Evolutionary conservation across 371 early-diverging fungal species (phyloP).

Genomic region (Smittium culicis): DNA sequence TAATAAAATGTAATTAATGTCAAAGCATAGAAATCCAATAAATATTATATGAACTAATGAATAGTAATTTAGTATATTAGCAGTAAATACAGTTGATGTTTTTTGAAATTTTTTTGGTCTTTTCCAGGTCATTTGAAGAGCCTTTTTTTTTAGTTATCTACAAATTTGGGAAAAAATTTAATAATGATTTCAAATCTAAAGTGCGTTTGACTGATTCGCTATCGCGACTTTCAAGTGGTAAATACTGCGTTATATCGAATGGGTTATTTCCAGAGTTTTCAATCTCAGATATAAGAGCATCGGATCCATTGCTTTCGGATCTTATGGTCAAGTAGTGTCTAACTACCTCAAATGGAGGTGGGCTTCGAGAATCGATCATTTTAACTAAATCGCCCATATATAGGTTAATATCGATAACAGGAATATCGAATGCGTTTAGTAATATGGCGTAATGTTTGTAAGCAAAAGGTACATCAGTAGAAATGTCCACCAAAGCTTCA

Average conservation of each 20-base stretch:
- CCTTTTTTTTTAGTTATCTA: too few relatives aligned
- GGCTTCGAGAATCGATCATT: not conserved
- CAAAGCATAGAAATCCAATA: too few relatives aligned
- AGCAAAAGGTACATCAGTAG: constrained; percentile 66
- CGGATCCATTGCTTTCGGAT: not conserved
- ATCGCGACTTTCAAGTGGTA: not conserved
- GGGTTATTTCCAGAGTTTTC: not conserved
- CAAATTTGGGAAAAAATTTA: not conserved
- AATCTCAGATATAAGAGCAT: not conserved
- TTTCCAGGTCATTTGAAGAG: too few relatives aligned
- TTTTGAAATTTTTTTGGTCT: too few relatives aligned
- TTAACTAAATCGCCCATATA: not conserved
- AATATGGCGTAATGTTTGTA: constrained; percentile 49
- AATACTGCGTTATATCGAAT: not conserved
- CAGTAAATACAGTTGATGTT: too few relatives aligned
- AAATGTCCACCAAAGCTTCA: constrained; percentile 57
- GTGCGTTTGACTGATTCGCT: not conserved
- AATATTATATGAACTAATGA: too few relatives aligned
- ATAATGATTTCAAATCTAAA: not conserved
- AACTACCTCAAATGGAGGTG: not conserved
- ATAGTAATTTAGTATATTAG: too few relatives aligned
- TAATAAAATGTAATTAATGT: too few relatives aligned
- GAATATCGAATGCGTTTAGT: constrained; percentile 28
- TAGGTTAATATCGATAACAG: not conserved
- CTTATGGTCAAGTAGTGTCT: not conserved